Evolutionary conservation across 164 flowering plant species (phyloP).

Genomic region (Sextonia rubra): DNA sequence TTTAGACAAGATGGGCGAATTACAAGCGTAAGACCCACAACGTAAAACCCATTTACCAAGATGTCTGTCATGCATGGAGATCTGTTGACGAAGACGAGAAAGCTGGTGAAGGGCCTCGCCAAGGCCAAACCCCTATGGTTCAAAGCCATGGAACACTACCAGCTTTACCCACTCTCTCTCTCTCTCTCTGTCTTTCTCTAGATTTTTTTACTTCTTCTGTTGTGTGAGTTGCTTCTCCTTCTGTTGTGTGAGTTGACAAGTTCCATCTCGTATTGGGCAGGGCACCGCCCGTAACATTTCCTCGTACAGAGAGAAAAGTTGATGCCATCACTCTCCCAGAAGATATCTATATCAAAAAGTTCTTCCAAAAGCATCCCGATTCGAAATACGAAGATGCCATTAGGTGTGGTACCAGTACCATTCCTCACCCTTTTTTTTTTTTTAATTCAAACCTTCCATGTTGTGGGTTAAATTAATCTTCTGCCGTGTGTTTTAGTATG

Average conservation of each 20-base stretch:
- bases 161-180: neutral
- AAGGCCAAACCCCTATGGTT: conserved; percentile 79
- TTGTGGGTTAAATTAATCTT: no score
- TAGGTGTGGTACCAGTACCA: conserved; percentile 39
- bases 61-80: conserved; percentile 38
- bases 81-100: conserved; percentile 67
- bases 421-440: neutral
- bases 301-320: conserved; percentile 53
- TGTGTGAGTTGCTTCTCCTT: neutral
- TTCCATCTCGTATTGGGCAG: conserved; percentile 25
- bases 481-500: no score
- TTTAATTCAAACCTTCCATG: no score
- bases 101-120: conserved; percentile 85
- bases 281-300: conserved; percentile 82
- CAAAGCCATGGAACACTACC: conserved; percentile 84
- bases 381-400: conserved; percentile 65
- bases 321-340: conserved; percentile 66
- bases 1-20: no score
- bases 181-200: neutral
- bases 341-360: conserved; percentile 66
- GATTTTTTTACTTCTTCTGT: neutral
- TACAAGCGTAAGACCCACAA: no score
- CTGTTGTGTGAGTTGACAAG: neutral
- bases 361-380: conserved; percentile 65
- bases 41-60: no score